Evolutionary conservation across 73 alveolate genomes (phyloP), one percentile per base, ranked within the genome.

Genomic region (Blepharisma stoltei): DNA sequence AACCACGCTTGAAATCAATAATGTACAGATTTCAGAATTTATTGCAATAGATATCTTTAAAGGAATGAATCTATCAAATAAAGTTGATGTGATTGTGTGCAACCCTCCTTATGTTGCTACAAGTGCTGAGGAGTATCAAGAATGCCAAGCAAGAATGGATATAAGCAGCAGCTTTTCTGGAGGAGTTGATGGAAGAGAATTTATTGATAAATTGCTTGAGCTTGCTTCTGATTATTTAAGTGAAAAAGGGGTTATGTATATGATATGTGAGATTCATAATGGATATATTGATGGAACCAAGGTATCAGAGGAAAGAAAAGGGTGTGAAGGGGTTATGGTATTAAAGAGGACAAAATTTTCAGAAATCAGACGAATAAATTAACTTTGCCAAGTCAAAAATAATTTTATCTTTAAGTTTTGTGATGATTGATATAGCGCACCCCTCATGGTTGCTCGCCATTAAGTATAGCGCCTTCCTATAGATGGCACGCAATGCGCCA

Each of bases 61-160:
- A 18, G 32, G 38, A 11, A 9, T n/a, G 20, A 7, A 8, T 9
- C 60, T 44, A 18, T 11, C 9, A 0, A n/a, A 43, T 14, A 69
- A 69, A 44, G 38, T 69, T 44, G 79, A 69, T 69, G 80, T 69
- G 20, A 38, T 69, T 46, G 27, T 69, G 11, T 69, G 79, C 60
- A 69, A 69, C 5, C 79, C 79, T 23, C 79, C 79, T 0, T 69
- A 69, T 69, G 79, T 69, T 18, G 20, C 45, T 43, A 69, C 79
- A 14, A 69, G 79, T 69, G n/a, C 20, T 38, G 65, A 69, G 60
- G 65, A 46, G 38, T 69, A 38, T 43, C 37, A n/a, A n/a, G 67
- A 69, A 69, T 69, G 67, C 27, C 65, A 69, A 69, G n/a, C 11
- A 44, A 9, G 65, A n/a, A 69, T 14, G 41, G 65, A 69, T 46